A percentile compares a stretch with the other conserved stretches of the same genome.
These are phyloP conservation scores for Ceratorhiza oryzae-sativae DNA, from an alignment of 1,284 basidiomycete genomes.

Conservation along the genomic window DNA sequence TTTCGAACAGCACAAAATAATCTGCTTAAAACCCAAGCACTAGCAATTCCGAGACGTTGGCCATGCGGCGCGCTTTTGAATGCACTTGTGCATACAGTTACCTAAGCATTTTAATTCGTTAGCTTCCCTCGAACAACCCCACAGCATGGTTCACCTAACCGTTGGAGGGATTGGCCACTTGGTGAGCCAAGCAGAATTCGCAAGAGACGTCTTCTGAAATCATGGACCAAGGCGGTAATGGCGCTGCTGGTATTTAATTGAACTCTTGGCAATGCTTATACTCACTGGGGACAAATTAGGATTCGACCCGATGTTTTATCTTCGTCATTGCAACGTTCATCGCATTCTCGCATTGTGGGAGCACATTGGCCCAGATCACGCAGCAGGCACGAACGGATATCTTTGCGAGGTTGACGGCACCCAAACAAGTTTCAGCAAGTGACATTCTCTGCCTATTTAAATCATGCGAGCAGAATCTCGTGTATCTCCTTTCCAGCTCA, in stretches of 20 bases:
- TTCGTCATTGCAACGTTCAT: slow-evolving; percentile 42
- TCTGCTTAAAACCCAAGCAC: no score
- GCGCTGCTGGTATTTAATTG: background rate
- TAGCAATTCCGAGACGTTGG: slow-evolving; percentile 1
- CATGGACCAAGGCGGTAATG: background rate
- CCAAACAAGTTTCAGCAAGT: slow-evolving; percentile 22
- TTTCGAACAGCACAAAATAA: no score
- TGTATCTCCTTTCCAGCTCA: background rate
- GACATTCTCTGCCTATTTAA: background rate
- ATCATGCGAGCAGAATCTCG: background rate
- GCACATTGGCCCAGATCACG: slow-evolving; percentile 38
- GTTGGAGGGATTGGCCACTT: slow-evolving; percentile 37
- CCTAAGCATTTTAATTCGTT: no score
- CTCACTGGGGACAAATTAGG: background rate
- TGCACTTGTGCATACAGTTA: no score
- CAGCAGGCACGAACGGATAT: slow-evolving; percentile 15
- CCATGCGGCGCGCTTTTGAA: background rate
- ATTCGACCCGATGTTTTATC: slow-evolving; percentile 43
- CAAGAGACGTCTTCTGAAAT: background rate
- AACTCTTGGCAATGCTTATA: background rate
- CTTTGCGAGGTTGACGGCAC: background rate
- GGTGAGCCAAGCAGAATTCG: background rate
- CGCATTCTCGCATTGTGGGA: slow-evolving; percentile 41
- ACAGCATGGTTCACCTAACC: slow-evolving; percentile 29
- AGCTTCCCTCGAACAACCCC: slow-evolving; percentile 37